These are phyloP conservation scores for Retiboletus flavoniger DNA, from an alignment of 1,284 basidiomycete genomes.

Conservation along the genomic window DNA sequence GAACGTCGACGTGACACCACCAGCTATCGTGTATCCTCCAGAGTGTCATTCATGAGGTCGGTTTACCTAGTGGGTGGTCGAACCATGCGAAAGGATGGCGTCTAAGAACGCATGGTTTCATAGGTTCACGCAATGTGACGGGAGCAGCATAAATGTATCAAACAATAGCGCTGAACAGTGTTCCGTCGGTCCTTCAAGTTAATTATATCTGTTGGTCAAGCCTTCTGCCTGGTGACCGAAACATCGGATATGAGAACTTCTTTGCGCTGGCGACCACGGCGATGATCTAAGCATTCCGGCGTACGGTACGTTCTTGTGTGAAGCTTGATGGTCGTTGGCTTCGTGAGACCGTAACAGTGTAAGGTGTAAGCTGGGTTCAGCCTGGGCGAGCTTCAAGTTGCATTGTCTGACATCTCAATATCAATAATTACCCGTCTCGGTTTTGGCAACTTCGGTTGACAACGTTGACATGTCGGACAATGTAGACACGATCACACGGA, in stretches of 20 bases:
- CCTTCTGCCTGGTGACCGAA: not conserved
- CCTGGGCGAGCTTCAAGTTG: too few species aligned
- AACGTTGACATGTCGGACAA: not conserved
- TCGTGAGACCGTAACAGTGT: too few species aligned
- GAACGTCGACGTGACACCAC: slow-evolving; percentile 36
- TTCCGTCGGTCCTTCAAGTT: not conserved
- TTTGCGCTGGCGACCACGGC: not conserved
- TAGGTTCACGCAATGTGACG: not conserved
- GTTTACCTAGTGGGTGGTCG: slow-evolving; percentile 37
- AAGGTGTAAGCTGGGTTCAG: not conserved
- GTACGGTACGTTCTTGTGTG: not conserved
- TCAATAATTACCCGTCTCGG: not conserved
- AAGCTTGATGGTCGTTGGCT: slow-evolving; percentile 1
- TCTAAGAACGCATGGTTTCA: not conserved
- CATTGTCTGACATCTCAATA: too few species aligned
- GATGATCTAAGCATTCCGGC: not conserved
- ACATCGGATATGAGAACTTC: not conserved
- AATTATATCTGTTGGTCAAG: not conserved
- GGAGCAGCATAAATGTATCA: not conserved
- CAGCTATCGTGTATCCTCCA: slow-evolving; percentile 44
- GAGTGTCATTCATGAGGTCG: slow-evolving; percentile 45
- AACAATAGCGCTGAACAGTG: not conserved
- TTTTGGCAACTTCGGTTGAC: slow-evolving; percentile 4
- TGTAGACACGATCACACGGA: not conserved
- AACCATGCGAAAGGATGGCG: not conserved